Percentiles rank a stretch among this genome's conserved stretches.
Conservation (phyloP, 2,329 filamentous ascomycete genomes). For the Penicillium sp. region DNA sequence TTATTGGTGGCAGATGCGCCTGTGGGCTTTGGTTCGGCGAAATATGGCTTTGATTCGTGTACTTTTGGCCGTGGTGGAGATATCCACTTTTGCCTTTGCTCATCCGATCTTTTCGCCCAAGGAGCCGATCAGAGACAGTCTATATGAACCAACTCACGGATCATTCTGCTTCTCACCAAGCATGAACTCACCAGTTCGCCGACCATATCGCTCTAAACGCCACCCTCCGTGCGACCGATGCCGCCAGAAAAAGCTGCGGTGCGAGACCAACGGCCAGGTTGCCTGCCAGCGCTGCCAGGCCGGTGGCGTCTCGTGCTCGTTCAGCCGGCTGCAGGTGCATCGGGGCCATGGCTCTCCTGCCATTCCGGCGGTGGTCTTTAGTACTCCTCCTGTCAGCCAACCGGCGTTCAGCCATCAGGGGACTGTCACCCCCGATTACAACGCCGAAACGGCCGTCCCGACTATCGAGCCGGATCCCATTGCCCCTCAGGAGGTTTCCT, state of each 20-base stretch:
- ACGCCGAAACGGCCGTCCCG: neutral
- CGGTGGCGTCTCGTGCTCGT: constrained; percentile 5
- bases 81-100: neutral
- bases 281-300: constrained; percentile 32
- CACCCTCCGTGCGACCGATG: constrained; percentile 41
- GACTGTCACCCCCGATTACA: neutral
- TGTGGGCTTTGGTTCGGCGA: neutral
- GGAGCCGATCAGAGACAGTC: neutral
- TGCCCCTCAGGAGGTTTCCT: neutral
- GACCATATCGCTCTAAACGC: constrained; percentile 41
- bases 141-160: neutral
- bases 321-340: neutral
- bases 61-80: neutral
- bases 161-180: neutral
- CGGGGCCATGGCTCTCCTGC: neutral
- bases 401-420: neutral
- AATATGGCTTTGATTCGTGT: neutral
- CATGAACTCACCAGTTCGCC: constrained; percentile 16
- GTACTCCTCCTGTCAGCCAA: neutral
- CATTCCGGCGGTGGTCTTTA: neutral
- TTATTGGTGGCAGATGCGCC: neutral
- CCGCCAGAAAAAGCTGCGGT: constrained; percentile 37
- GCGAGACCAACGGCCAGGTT: constrained; percentile 30
- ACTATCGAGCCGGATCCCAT: neutral
- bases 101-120: neutral